Base-by-base conservation (phyloP, 352 stramenopile species). In the Aphanomyces stellatus region DNA sequence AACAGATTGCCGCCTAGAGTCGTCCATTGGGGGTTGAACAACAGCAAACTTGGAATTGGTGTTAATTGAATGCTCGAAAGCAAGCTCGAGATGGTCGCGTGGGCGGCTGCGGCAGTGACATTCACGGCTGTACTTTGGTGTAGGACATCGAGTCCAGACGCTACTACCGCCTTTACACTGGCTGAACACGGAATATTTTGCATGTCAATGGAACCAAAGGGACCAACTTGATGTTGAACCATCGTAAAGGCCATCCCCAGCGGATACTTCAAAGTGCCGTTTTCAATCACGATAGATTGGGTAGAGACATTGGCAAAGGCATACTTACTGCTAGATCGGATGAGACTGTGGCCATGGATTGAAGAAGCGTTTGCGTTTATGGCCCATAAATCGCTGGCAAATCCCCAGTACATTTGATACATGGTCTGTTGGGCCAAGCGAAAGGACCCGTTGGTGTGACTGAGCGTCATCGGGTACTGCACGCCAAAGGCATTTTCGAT, bases 301-400 rank as follows among this genome's bases (percentile, higher is more conserved):
- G 22, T 51, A 27, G 10, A 40, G 2, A 42, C 40, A 27, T 60
- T 60, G 34, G 51, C 8, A 60, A 41, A 60, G 1, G 51, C 51
- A 60, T 40, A 60, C 19, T 8, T 17, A 2, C 22, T 4, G 40
- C 51, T 60, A 7, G 51, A 40, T 33, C 51, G 51, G 17, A 60
- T 17, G 6, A 60, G 34, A 60, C 51, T 41, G 10, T 17, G 27
- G 30, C 51, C 51, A 51, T 22, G 31, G 33, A 19, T n/a, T 2
- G 30, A 28, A 40, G 30, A 8, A 40, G n/a, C n/a, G n/a, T n/a
- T n/a, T n/a, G n/a, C n/a, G 4, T 1, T 10, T 4, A 60, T 25
- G 3, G 51, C 51, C 51, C 51, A 60, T 10, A 60, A 24, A 43
- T 60, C 51, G 34, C 51, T 60, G 2, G 51, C 51, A 40, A 60